Evolutionary conservation across 1,139 yeast genomes (phyloP).

Genomic region (Yamadazyma diospyri): DNA sequence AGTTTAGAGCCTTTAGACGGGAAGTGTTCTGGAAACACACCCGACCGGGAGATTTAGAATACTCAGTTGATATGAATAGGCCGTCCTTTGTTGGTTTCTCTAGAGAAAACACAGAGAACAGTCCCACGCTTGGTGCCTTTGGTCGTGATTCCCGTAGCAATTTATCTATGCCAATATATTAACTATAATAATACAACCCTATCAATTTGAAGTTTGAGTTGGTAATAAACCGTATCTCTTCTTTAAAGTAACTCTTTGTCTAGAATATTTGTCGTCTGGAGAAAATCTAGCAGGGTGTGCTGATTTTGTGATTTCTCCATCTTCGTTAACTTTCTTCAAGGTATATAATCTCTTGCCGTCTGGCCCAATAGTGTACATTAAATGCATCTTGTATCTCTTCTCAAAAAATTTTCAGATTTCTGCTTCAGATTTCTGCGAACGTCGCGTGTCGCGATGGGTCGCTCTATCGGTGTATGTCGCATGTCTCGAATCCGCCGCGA

Average conservation of each 20-base stretch:
- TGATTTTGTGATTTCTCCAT: slow-evolving; percentile 94
- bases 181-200: slow-evolving; percentile 6
- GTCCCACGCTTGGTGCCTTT: too few species aligned
- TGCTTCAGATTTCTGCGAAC: too few species aligned
- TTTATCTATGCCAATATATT: slow-evolving; percentile 9
- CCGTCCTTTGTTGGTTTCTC: too few species aligned
- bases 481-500: too few species aligned
- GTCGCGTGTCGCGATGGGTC: neutral
- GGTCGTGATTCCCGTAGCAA: too few species aligned
- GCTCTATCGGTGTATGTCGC: neutral
- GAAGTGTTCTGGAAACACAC: too few species aligned
- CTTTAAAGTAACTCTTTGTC: slow-evolving; percentile 98
- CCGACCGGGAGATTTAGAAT: too few species aligned
- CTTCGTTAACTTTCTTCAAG: slow-evolving; percentile 71
- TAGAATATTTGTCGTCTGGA: slow-evolving; percentile 98
- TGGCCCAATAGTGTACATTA: slow-evolving; percentile 93
- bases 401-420: slow-evolving; percentile 3
- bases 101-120: too few species aligned
- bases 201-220: slow-evolving; percentile 45
- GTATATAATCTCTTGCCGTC: slow-evolving; percentile 97
- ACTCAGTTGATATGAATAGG: too few species aligned
- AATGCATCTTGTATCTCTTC: slow-evolving; percentile 61
- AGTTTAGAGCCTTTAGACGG: too few species aligned
- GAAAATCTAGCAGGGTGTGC: slow-evolving; percentile 99
- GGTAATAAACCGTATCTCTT: slow-evolving; percentile 90